These are phyloP conservation scores for Fusarium sp. DNA, from an alignment of 2,329 filamentous ascomycete genomes.

Conservation along the genomic window DNA sequence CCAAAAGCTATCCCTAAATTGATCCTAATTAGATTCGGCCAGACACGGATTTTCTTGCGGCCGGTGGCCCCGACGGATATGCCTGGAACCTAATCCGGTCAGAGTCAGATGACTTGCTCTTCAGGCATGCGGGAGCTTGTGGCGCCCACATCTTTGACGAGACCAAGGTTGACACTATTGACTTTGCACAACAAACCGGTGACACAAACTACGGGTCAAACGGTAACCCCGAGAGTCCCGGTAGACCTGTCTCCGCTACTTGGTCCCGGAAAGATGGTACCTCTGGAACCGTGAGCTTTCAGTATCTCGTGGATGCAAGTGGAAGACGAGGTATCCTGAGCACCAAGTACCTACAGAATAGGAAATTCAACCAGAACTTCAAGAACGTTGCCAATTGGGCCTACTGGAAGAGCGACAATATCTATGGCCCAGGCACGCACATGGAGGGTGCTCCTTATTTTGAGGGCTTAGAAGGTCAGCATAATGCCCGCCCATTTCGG, in stretches of 20 bases:
- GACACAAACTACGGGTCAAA: neutral
- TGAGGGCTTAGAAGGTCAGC: conserved; percentile 57
- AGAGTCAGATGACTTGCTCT: conserved; percentile 62
- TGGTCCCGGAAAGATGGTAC: conserved; percentile 55
- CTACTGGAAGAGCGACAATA: conserved; percentile 59
- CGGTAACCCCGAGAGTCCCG: conserved; percentile 29
- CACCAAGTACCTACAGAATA: conserved; percentile 65
- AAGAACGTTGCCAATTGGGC: conserved; percentile 67
- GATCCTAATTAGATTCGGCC: neutral
- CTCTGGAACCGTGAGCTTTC: conserved; percentile 59
- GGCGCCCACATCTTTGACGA: conserved; percentile 61
- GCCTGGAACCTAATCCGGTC: conserved; percentile 64
- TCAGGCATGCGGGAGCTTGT: conserved; percentile 57
- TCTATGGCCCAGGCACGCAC: conserved; percentile 54
- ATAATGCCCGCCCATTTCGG: neutral
- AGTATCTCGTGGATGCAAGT: conserved; percentile 65
- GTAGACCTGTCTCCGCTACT: conserved; percentile 55
- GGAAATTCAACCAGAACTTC: conserved; percentile 61
- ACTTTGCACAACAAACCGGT: conserved; percentile 46
- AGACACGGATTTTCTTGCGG: conserved; percentile 60
- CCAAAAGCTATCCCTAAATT: neutral
- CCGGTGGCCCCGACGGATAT: conserved; percentile 56
- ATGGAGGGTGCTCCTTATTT: conserved; percentile 59
- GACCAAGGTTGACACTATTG: conserved; percentile 54
- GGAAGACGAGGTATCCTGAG: conserved; percentile 62